Percentiles rank a stretch among this genome's conserved stretches.
Conservation (phyloP, 805 yeast species). For the Monosporozyma aerobia region DNA sequence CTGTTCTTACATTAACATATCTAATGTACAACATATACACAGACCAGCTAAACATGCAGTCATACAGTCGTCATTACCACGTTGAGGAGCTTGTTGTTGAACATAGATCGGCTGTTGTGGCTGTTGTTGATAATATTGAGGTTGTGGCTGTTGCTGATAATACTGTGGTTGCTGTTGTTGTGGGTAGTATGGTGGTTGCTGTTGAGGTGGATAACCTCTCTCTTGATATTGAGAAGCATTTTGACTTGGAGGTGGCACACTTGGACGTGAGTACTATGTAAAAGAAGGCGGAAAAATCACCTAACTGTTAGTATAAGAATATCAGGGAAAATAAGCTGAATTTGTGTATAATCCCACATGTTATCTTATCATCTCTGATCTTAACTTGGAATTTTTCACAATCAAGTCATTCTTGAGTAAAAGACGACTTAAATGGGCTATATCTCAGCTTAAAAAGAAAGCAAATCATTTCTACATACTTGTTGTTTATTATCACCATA, state of each 20-base stretch:
- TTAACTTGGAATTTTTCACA: background rate
- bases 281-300: background rate
- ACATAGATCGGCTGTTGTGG: conserved; percentile 41
- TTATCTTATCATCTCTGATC: background rate
- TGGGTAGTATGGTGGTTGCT: conserved; percentile 32
- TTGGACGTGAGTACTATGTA: conserved; percentile 20
- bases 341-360: background rate
- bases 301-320: background rate
- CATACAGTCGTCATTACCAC: conserved; percentile 34
- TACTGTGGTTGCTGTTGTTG: conserved; percentile 8
- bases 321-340: background rate
- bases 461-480: conserved; percentile 3
- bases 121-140: conserved; percentile 30
- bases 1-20: conserved; percentile 33
- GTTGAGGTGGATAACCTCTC: conserved; percentile 13
- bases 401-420: background rate
- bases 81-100: conserved; percentile 34
- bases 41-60: conserved; percentile 42
- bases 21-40: conserved; percentile 45
- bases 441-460: background rate
- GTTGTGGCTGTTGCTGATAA: conserved; percentile 37
- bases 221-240: conserved; percentile 3
- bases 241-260: conserved; percentile 22
- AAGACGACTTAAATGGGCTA: background rate
- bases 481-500: conserved; percentile 12